Percentiles rank a stretch among this genome's conserved stretches.
Evolutionary conservation across 345 rosid species (phyloP).

Genomic region (Stellera chamaejasme): DNA sequence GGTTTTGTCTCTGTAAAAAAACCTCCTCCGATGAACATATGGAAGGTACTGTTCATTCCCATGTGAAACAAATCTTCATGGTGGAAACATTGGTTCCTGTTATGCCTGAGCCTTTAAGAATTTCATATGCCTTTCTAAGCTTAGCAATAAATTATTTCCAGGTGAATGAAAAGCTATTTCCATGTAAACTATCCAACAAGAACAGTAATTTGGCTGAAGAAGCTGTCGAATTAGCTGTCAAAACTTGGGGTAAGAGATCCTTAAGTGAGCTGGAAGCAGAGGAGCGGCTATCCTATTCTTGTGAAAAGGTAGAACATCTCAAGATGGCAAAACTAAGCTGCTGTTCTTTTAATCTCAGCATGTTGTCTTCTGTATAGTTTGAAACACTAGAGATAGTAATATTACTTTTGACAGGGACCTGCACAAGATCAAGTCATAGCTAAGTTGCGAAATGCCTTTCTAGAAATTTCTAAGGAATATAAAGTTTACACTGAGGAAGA

Average conservation of each 20-base stretch:
- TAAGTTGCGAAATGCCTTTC: constrained; percentile 66
- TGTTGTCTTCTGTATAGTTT: constrained; percentile 1
- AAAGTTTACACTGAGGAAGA: constrained; percentile 83
- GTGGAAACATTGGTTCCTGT: background rate
- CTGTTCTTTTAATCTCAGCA: background rate
- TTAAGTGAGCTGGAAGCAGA: constrained; percentile 93
- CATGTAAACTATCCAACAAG: constrained; percentile 63
- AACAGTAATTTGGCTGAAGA: constrained; percentile 70
- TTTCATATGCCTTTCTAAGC: background rate
- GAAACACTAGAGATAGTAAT: background rate
- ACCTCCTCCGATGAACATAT: constrained; percentile 68
- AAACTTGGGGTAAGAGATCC: constrained; percentile 80
- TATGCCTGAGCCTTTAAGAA: too few relatives aligned
- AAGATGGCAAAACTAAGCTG: background rate
- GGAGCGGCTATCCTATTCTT: constrained; percentile 86
- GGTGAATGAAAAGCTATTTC: constrained; percentile 88
- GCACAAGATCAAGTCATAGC: constrained; percentile 85
- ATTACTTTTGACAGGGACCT: constrained; percentile 53
- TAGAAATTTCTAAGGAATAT: constrained; percentile 64
- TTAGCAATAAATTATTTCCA: constrained; percentile 18
- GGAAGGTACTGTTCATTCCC: constrained; percentile 56
- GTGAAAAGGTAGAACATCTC: constrained; percentile 66
- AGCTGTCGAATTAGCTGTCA: constrained; percentile 73
- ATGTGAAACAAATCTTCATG: constrained; percentile 6
- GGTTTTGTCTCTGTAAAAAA: constrained; percentile 82